A percentile compares a stretch with the other conserved stretches of the same genome.
Conservation (phyloP, 2,329 filamentous ascomycete species). For the Sclerotinia borealis region DNA sequence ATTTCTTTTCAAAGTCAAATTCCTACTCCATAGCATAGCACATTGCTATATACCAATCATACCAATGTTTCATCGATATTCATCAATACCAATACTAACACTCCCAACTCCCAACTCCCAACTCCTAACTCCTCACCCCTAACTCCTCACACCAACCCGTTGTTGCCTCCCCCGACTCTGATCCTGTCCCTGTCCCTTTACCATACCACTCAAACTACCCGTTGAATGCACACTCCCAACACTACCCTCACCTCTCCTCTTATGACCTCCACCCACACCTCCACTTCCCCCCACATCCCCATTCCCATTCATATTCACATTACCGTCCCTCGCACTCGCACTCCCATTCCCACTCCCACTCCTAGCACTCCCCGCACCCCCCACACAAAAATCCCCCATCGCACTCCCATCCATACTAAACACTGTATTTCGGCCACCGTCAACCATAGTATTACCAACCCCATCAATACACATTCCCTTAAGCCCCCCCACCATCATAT, state of each 20-base stretch:
- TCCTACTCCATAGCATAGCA: too few species aligned
- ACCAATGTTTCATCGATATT: too few species aligned
- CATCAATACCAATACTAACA: too few species aligned
- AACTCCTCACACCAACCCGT: background rate
- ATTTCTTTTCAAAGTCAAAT: too few species aligned
- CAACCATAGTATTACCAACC: background rate
- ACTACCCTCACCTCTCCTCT: background rate
- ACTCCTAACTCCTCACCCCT: background rate
- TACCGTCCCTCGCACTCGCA: background rate
- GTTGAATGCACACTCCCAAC: background rate
- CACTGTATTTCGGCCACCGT: background rate
- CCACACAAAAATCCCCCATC: background rate
- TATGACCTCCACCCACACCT: background rate
- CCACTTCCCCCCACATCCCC: background rate
- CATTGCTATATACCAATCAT: too few species aligned
- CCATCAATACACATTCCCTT: background rate
- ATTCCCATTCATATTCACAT: too few species aligned
- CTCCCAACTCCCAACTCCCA: too few species aligned
- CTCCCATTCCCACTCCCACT: background rate
- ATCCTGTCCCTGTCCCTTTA: background rate
- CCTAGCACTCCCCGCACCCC: background rate
- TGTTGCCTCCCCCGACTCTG: too few species aligned
- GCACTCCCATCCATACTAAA: conserved; percentile 3
- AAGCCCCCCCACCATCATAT: background rate
- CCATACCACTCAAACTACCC: background rate